Percentiles rank a stretch among this genome's conserved stretches.
phyloP scores from a whole-genome alignment of 495 filamentous ascomycete genomes.

The Wilcoxina mikolae region DNA sequence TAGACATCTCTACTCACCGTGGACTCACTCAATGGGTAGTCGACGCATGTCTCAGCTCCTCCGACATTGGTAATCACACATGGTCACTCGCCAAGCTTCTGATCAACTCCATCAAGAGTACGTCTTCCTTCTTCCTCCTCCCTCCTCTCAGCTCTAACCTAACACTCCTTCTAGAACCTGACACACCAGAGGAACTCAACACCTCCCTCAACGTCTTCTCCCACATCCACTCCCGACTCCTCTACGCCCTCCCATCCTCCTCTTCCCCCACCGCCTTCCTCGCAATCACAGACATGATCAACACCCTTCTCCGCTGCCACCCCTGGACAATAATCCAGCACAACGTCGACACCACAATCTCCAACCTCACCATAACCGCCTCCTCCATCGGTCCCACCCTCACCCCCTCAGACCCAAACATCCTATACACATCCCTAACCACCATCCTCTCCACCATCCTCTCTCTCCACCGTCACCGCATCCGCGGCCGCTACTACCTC shows the following conservation, averaged over 20 bases:
- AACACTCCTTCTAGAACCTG: constrained; percentile 13
- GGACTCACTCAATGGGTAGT: constrained; percentile 1
- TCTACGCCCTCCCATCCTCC: not conserved
- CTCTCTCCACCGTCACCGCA: constrained; percentile 17
- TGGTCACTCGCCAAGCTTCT: constrained; percentile 18
- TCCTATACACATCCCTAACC: constrained; percentile 16
- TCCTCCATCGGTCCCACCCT: constrained; percentile 20
- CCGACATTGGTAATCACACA: not conserved
- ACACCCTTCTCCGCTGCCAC: constrained; percentile 13
- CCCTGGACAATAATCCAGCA: constrained; percentile 22
- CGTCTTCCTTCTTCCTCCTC: not conserved
- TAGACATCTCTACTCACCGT: not conserved
- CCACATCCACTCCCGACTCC: not conserved
- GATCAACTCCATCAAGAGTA: constrained; percentile 15
- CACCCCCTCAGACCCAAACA: constrained; percentile 3
- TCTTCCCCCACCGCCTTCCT: constrained; percentile 17
- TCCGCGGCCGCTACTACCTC: constrained; percentile 27
- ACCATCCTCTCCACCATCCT: constrained; percentile 10
- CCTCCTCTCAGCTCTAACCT: constrained; percentile 4
- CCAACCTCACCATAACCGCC: constrained; percentile 13
- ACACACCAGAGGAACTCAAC: not conserved
- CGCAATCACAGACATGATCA: constrained; percentile 12
- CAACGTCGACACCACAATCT: constrained; percentile 25
- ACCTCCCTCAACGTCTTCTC: constrained; percentile 1
- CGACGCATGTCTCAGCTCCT: constrained; percentile 14